Evolutionary conservation across 1,284 basidiomycete species (phyloP), one percentile per base, ranked within the genome.

Genomic region (Porodaedalea pini): DNA sequence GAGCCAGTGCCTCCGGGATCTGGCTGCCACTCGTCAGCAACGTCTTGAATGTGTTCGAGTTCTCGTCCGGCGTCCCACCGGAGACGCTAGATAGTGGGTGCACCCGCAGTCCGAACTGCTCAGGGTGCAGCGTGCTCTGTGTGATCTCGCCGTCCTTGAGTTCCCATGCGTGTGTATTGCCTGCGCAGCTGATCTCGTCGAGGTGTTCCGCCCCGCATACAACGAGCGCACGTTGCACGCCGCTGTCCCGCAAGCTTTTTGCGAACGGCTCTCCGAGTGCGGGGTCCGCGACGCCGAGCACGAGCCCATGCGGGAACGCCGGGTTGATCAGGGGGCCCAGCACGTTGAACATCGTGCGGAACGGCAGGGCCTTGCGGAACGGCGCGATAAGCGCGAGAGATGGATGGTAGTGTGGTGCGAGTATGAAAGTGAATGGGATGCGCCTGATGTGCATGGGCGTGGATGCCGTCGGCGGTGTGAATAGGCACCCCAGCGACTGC

Each of bases 281-380:
- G 53, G 78, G 82, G 61, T 88, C 88, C 11, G 94, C 90, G 21
- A 99, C 90, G 53, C 96, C 96, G 29, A 98, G 80, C 11, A 99
- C 83, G 86, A 98, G 90, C 21, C 92, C 84, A 25, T 78, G 78
- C 0, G 96, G 96, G 17, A 78, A 75, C 0, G 92, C 90, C 0
- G 96, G 97, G 73, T 98, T 98, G 73, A 98, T 90, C 41, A 98
- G 80, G 0, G 96, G 96, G 0, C 97, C 96, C 40, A 98, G 80
- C 58, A 97, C 77, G 74, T 99, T 99, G 82, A 98, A 98, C 76
- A 99, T 87, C 2, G 96, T 98, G 25, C 95, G 90, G 77, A 98
- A 98, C 58, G 94, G 94, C 53, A 99, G 84, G 0, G 84, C 75
- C 65, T 90, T 88, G 54, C 96, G 88, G 66, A 90, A 85, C 0